These are phyloP conservation scores for Claviceps sorghi DNA, from an alignment of 2,329 filamentous ascomycete genomes.

Conservation along the genomic window DNA sequence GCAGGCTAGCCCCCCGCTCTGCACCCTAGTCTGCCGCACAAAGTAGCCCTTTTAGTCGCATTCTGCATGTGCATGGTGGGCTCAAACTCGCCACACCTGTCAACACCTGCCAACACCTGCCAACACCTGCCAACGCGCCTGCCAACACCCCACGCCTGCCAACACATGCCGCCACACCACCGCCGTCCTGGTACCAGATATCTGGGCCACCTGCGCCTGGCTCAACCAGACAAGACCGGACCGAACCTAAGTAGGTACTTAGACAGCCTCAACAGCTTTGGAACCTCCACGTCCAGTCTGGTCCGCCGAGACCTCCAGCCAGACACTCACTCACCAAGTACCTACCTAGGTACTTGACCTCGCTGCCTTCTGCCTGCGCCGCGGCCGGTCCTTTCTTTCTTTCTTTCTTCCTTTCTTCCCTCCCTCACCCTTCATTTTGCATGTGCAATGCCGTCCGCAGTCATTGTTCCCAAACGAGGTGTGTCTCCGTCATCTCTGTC, in stretches of 20 bases:
- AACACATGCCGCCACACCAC: not conserved
- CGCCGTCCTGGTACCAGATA: not conserved
- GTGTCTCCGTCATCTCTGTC: conserved; percentile 4
- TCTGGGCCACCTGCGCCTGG: not conserved
- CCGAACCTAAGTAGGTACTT: too few species aligned
- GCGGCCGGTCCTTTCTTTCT: not conserved
- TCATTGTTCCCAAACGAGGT: conserved; percentile 11
- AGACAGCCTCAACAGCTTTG: not conserved
- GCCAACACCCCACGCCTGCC: too few species aligned
- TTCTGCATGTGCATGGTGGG: too few species aligned
- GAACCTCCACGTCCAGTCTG: too few species aligned
- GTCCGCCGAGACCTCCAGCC: not conserved
- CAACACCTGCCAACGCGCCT: too few species aligned
- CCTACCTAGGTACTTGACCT: too few species aligned
- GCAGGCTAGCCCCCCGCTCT: not conserved
- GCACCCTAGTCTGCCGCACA: not conserved
- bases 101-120: too few species aligned
- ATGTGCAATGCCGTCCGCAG: conserved; percentile 11
- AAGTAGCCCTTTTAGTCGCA: not conserved
- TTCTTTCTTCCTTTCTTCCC: not conserved
- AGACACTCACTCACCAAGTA: not conserved
- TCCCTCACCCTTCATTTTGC: conserved; percentile 5
- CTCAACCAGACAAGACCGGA: not conserved
- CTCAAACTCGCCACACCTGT: too few species aligned
- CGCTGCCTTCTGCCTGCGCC: not conserved